A percentile compares a stretch with the other conserved stretches of the same genome.
phyloP scores from a whole-genome alignment of 768 basidiomycete genomes.

The Suillus placidus region DNA sequence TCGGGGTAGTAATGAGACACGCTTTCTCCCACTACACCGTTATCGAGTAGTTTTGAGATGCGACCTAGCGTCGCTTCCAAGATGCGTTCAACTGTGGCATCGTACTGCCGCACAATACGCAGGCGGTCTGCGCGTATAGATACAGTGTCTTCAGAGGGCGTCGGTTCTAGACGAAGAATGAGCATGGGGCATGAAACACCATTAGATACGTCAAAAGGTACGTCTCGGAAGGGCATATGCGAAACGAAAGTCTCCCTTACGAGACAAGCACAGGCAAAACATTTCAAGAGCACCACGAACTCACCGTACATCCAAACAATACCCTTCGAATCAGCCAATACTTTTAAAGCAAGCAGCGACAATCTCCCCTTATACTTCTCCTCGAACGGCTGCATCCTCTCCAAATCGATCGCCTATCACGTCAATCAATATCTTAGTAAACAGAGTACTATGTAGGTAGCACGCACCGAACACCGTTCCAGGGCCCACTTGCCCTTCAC shows the following conservation, averaged over 20 bases:
- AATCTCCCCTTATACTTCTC: background rate
- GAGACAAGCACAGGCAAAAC: background rate
- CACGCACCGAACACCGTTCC: conserved; percentile 1
- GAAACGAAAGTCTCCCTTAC: background rate
- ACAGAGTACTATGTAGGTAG: background rate
- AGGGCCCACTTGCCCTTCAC: conserved; percentile 29
- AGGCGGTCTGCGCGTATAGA: conserved; percentile 29
- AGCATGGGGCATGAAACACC: conserved; percentile 10
- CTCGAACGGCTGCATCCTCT: conserved; percentile 3
- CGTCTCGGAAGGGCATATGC: conserved; percentile 14
- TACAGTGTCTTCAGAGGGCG: conserved; percentile 25
- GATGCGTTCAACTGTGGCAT: conserved; percentile 16
- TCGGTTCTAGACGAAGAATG: conserved; percentile 26
- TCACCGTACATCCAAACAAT: conserved; percentile 24
- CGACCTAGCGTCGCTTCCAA: conserved; percentile 32
- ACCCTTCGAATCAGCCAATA: background rate
- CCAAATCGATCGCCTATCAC: background rate
- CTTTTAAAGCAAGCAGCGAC: background rate
- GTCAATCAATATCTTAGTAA: too few relatives aligned
- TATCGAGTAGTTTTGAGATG: conserved; percentile 1
- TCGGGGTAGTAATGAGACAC: background rate
- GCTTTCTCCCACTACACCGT: background rate
- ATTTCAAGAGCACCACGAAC: background rate
- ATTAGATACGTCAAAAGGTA: conserved; percentile 25
- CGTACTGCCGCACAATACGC: conserved; percentile 23